phyloP scores from a whole-genome alignment of 352 stramenopile genomes.

The Lagenidium sp. region DNA sequence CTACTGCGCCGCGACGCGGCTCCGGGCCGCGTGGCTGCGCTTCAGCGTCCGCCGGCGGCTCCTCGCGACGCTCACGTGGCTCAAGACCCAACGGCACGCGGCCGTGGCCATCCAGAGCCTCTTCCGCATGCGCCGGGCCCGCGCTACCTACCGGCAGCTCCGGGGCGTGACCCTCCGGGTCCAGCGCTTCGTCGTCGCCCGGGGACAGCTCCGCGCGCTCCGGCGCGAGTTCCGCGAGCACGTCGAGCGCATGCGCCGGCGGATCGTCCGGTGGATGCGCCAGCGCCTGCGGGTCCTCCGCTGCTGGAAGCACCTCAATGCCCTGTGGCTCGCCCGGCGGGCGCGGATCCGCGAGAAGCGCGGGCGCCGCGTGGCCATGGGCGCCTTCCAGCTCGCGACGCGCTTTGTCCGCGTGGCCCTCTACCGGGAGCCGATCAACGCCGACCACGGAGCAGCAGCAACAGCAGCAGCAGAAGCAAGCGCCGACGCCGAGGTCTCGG shows the following conservation, averaged over 20 bases:
- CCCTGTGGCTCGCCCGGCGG: slow-evolving; percentile 23
- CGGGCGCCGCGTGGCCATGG: slow-evolving; percentile 17
- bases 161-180: slow-evolving; percentile 4
- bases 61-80: slow-evolving; percentile 10
- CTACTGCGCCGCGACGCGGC: slow-evolving; percentile 42
- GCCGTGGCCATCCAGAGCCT: slow-evolving; percentile 38
- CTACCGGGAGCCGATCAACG: too few relatives aligned
- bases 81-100: slow-evolving; percentile 31
- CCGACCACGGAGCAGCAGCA: too few relatives aligned
- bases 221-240: slow-evolving; percentile 17
- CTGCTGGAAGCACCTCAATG: slow-evolving; percentile 43
- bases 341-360: slow-evolving; percentile 38
- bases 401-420: slow-evolving; percentile 21
- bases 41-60: slow-evolving; percentile 7
- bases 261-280: slow-evolving; percentile 43
- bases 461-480: background rate
- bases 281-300: slow-evolving; percentile 24
- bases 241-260: slow-evolving; percentile 32
- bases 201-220: slow-evolving; percentile 22
- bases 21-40: slow-evolving; percentile 34
- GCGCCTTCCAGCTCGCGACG: slow-evolving; percentile 21
- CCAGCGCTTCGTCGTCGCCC: slow-evolving; percentile 22
- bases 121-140: slow-evolving; percentile 14
- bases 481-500: background rate
- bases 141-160: slow-evolving; percentile 18